phyloP scores from a whole-genome alignment of 495 filamentous ascomycete species.

The Poronia punctata region DNA sequence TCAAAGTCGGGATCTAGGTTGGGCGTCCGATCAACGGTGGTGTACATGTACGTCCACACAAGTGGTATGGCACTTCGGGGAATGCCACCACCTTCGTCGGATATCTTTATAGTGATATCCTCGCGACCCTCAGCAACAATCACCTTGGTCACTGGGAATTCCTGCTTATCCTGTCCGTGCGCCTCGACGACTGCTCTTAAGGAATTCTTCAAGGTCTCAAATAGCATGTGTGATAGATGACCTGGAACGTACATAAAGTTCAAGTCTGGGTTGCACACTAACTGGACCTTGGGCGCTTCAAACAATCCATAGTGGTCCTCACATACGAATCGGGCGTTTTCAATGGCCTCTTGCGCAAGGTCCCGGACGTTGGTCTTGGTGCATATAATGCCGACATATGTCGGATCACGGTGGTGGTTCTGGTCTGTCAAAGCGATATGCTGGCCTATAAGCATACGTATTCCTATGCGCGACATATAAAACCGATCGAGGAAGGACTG shows the following conservation, averaged over 20 bases:
- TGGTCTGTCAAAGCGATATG: slow-evolving; percentile 95
- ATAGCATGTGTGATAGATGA: slow-evolving; percentile 97
- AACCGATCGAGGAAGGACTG: slow-evolving; percentile 96
- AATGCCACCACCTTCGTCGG: slow-evolving; percentile 93
- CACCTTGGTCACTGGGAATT: slow-evolving; percentile 93
- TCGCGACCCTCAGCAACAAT: slow-evolving; percentile 96
- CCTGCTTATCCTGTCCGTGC: slow-evolving; percentile 88
- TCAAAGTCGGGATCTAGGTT: slow-evolving; percentile 96
- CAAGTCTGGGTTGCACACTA: slow-evolving; percentile 86
- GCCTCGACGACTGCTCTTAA: slow-evolving; percentile 93
- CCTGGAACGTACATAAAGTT: slow-evolving; percentile 99
- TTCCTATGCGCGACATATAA: slow-evolving; percentile 99
- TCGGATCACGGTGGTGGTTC: slow-evolving; percentile 74
- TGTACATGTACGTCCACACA: slow-evolving; percentile 99
- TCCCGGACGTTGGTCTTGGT: slow-evolving; percentile 97
- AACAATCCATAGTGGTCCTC: slow-evolving; percentile 98
- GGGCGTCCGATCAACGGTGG: slow-evolving; percentile 91
- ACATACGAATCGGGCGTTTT: slow-evolving; percentile 96
- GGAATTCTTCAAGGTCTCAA: slow-evolving; percentile 98
- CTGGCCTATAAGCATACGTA: slow-evolving; percentile 97
- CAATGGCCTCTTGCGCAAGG: slow-evolving; percentile 92
- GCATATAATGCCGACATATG: slow-evolving; percentile 97
- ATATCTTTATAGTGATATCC: slow-evolving; percentile 97
- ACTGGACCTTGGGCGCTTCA: slow-evolving; percentile 91
- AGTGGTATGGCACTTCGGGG: slow-evolving; percentile 85